A percentile compares a stretch with the other conserved stretches of the same genome.
Evolutionary conservation across 1,284 basidiomycete species (phyloP).

Genomic region (Malassezia brasiliensis): DNA sequence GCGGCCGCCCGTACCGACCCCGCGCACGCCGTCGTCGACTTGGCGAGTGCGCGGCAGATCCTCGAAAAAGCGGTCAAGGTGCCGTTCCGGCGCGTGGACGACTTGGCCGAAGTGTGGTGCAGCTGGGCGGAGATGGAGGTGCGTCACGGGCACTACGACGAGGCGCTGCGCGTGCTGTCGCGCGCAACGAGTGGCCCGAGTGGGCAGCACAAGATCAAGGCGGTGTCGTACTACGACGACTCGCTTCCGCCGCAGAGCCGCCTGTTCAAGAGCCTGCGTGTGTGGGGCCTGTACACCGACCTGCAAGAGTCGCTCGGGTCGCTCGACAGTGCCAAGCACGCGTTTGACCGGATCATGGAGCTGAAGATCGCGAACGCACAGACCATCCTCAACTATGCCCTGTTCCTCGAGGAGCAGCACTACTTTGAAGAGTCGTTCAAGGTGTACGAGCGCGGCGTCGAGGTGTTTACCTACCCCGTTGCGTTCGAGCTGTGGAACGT

Average conservation of each 20-base stretch:
- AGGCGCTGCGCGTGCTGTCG: conserved; percentile 87
- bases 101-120: conserved; percentile 96
- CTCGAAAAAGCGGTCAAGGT: conserved; percentile 83
- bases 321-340: conserved; percentile 79
- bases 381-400: conserved; percentile 91
- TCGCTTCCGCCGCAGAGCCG: conserved; percentile 74
- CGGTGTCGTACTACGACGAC: conserved; percentile 87
- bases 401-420: conserved; percentile 91
- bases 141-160: conserved; percentile 89
- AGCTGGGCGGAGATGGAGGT: conserved; percentile 99
- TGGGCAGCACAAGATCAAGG: conserved; percentile 63
- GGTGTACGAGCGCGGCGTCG: conserved; percentile 93
- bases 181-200: conserved; percentile 74
- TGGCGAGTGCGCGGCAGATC: conserved; percentile 78
- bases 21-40: conserved; percentile 61
- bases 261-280: conserved; percentile 91
- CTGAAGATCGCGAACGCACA: conserved; percentile 92
- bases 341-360: conserved; percentile 94
- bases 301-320: conserved; percentile 91
- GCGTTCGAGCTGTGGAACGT: conserved; percentile 99
- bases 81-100: conserved; percentile 89
- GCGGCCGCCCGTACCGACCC: conserved; percentile 21
- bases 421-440: conserved; percentile 99
- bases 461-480: conserved; percentile 93
- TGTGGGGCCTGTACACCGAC: conserved; percentile 98